These are phyloP conservation scores for Somion occarium DNA, from an alignment of 1,284 basidiomycete genomes.

Conservation along the genomic window DNA sequence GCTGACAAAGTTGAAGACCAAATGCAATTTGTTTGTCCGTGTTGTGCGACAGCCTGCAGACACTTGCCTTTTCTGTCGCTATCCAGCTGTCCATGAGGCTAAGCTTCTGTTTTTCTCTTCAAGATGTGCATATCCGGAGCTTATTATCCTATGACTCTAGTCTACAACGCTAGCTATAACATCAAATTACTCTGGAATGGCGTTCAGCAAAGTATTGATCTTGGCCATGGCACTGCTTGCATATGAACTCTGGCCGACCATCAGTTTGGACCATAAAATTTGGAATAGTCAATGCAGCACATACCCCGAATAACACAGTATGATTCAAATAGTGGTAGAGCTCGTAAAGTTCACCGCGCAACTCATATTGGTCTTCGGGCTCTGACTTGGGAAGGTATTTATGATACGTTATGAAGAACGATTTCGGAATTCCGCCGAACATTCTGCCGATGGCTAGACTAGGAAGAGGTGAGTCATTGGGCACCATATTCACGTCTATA, in stretches of 20 bases:
- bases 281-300: slow-evolving; percentile 21
- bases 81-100: no score
- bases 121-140: no score
- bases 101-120: no score
- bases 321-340: slow-evolving; percentile 89
- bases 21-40: slow-evolving; percentile 12
- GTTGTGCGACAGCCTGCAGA: slow-evolving; percentile 17
- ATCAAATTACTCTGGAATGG: slow-evolving; percentile 15
- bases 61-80: background rate
- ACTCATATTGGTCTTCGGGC: slow-evolving; percentile 64
- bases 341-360: slow-evolving; percentile 74
- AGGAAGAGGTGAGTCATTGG: no score
- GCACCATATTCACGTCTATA: slow-evolving; percentile 1
- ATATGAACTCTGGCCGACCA: slow-evolving; percentile 46
- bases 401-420: slow-evolving; percentile 77
- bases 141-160: no score
- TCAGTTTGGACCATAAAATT: slow-evolving; percentile 2
- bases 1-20: background rate
- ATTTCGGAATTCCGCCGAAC: slow-evolving; percentile 73
- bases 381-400: slow-evolving; percentile 61
- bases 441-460: slow-evolving; percentile 81
- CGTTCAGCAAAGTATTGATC: slow-evolving; percentile 47
- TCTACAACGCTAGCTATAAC: no score
- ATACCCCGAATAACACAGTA: slow-evolving; percentile 68
- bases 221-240: slow-evolving; percentile 48